These are phyloP conservation scores for Tympanopsis confertula DNA, from an alignment of 2,329 filamentous ascomycete genomes.

Conservation along the genomic window DNA sequence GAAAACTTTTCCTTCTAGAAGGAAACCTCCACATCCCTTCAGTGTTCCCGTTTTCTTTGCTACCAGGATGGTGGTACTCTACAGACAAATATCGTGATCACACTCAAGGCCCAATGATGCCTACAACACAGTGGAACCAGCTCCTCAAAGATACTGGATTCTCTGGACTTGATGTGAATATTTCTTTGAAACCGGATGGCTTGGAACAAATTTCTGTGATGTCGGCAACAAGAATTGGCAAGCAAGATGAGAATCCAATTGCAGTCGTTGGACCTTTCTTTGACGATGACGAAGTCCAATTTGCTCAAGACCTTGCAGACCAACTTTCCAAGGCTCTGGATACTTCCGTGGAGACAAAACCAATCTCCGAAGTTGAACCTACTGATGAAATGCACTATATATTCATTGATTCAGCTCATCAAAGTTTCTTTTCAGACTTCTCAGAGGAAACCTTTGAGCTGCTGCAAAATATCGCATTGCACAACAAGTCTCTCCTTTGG, in stretches of 20 bases:
- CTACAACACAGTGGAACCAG: conserved; percentile 10
- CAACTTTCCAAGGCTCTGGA: background rate
- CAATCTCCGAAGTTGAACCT: conserved; percentile 4
- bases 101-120: conserved; percentile 12
- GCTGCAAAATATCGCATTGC: conserved; percentile 4
- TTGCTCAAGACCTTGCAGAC: conserved; percentile 5
- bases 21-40: conserved; percentile 13
- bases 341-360: conserved; percentile 3
- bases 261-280: conserved; percentile 5
- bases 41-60: conserved; percentile 24
- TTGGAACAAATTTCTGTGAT: conserved; percentile 4
- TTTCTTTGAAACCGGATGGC: conserved; percentile 3
- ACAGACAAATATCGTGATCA: conserved; percentile 10
- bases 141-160: conserved; percentile 14
- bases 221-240: conserved; percentile 7
- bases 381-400: conserved; percentile 3
- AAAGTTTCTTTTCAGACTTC: conserved; percentile 2
- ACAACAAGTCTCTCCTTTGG: conserved; percentile 5
- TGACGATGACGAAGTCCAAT: conserved; percentile 4
- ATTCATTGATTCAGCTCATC: conserved; percentile 5
- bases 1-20: conserved; percentile 19
- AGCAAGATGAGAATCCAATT: conserved; percentile 5
- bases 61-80: conserved; percentile 22
- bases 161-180: conserved; percentile 9
- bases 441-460: conserved; percentile 3